A percentile compares a stretch with the other conserved stretches of the same genome.
Evolutionary conservation across 441 rosid species (phyloP).

Genomic region (Gossypium davidsonii): DNA sequence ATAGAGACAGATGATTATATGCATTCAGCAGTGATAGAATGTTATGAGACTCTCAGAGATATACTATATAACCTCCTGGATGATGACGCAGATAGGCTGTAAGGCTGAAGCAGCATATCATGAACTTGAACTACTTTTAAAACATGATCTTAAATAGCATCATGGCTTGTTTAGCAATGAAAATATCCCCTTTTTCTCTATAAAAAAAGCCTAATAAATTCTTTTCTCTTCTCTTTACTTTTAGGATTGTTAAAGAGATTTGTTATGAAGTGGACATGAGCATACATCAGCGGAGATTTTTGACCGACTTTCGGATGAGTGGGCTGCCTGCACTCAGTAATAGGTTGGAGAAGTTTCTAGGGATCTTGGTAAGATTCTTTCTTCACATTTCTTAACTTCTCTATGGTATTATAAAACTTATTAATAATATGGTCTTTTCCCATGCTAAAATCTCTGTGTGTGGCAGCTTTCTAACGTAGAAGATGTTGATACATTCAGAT

Average conservation of each 20-base stretch:
- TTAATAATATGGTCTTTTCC: neutral
- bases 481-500: conserved; percentile 34
- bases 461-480: conserved; percentile 49
- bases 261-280: conserved; percentile 47
- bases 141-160: neutral
- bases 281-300: conserved; percentile 45
- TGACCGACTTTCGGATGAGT: conserved; percentile 56
- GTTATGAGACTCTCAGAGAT: conserved; percentile 68
- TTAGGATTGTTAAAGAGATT: conserved; percentile 51
- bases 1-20: conserved; percentile 66
- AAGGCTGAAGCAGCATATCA: conserved; percentile 20
- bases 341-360: conserved; percentile 74
- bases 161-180: neutral
- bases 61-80: conserved; percentile 60
- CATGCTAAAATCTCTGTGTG: neutral
- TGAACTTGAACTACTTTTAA: conserved; percentile 6
- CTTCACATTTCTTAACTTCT: conserved; percentile 6
- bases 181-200: conserved; percentile 11
- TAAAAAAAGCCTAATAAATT: conserved; percentile 15
- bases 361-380: conserved; percentile 51
- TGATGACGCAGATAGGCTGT: conserved; percentile 65
- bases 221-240: conserved; percentile 11
- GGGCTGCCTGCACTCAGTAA: conserved; percentile 76
- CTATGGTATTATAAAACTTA: neutral
- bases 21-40: conserved; percentile 74